These are phyloP conservation scores for Solanum bulbocastanum DNA, from an alignment of 257 asterid genomes.

Conservation along the genomic window DNA sequence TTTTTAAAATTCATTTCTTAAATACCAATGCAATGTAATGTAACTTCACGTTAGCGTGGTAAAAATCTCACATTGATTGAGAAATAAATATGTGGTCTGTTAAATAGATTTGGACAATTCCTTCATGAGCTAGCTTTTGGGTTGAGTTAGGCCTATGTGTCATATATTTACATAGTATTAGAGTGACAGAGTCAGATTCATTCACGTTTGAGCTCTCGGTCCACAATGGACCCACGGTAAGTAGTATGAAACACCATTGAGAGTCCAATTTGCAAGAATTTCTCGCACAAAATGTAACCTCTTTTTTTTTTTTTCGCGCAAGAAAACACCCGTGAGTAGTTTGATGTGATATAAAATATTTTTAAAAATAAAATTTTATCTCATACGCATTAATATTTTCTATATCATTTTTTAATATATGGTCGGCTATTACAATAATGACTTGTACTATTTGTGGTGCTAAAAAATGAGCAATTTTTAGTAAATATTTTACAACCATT, in stretches of 20 bases:
- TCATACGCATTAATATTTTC: background rate
- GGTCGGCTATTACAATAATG: background rate
- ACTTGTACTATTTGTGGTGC: background rate
- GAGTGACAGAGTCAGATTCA: too few relatives aligned
- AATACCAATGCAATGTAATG: background rate
- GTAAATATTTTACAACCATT: background rate
- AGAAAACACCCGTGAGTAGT: background rate
- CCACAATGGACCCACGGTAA: too few relatives aligned
- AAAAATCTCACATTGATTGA: background rate
- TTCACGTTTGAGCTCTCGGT: too few relatives aligned
- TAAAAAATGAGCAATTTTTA: background rate
- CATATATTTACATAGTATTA: too few relatives aligned
- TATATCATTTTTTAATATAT: background rate
- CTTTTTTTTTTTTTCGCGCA: background rate
- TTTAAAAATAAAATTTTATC: background rate
- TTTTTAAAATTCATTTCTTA: background rate
- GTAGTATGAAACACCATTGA: background rate
- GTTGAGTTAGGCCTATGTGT: too few relatives aligned
- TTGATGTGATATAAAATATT: background rate
- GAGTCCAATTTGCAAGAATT: background rate
- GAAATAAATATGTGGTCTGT: rapidly evolving
- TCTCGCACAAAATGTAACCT: background rate
- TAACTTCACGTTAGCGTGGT: background rate
- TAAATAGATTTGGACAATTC: rapidly evolving
- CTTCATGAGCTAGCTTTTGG: background rate